These are phyloP conservation scores for Sclerospora graminicola DNA, from an alignment of 352 stramenopile genomes.

Conservation along the genomic window DNA sequence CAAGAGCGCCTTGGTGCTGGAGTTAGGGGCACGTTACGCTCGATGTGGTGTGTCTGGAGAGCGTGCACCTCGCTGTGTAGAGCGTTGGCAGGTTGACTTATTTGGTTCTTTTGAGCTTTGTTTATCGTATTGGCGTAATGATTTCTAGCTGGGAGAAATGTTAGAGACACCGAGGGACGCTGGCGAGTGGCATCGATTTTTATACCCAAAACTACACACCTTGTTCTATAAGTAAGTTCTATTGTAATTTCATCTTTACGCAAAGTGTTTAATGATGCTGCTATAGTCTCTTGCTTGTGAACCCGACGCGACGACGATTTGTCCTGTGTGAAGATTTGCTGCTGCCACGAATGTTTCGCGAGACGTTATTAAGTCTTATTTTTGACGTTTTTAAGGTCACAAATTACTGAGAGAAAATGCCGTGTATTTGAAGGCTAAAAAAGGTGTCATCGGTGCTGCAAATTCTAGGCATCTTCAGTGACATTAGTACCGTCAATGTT, in stretches of 20 bases:
- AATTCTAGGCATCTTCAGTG: conserved; percentile 37
- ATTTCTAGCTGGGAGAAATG: conserved; percentile 39
- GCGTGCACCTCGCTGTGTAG: conserved; percentile 50
- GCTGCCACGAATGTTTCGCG: conserved; percentile 41
- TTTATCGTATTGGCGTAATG: not conserved
- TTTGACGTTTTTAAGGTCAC: conserved; percentile 52
- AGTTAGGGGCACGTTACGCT: conserved; percentile 58
- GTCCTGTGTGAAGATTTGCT: conserved; percentile 76
- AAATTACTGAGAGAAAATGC: not conserved
- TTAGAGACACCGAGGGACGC: conserved; percentile 24
- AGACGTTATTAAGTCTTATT: conserved; percentile 51
- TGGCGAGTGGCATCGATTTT: conserved; percentile 33
- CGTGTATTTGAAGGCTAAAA: conserved; percentile 1
- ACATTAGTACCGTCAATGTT: conserved; percentile 58
- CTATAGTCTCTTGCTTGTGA: conserved; percentile 53
- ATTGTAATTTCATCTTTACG: not conserved
- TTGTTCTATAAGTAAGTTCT: conserved; percentile 70
- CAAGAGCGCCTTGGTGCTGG: conserved; percentile 67
- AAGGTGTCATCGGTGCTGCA: not conserved
- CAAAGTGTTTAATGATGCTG: not conserved
- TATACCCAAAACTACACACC: conserved; percentile 44
- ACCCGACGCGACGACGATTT: conserved; percentile 59
- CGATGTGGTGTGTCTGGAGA: conserved; percentile 69
- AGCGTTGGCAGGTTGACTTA: conserved; percentile 50
- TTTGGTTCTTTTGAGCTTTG: not conserved